Conservation (phyloP, 805 yeast genomes). For the Nakazawaea wyomingensis region DNA sequence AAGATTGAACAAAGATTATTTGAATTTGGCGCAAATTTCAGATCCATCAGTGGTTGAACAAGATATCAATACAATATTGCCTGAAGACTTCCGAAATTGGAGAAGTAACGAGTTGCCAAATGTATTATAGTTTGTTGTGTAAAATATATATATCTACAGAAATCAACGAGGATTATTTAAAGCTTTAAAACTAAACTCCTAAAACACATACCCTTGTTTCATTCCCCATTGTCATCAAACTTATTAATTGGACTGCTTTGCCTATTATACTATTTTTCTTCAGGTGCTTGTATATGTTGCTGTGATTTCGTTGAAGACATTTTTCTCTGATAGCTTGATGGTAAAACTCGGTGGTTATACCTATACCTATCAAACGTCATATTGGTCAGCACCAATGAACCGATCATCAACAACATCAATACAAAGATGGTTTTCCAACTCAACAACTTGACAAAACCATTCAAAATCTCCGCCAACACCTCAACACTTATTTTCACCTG, state of each 20-base stretch:
- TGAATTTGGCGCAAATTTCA: constrained; percentile 42
- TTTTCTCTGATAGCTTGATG: too few species aligned
- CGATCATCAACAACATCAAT: constrained; percentile 39
- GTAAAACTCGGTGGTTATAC: constrained; percentile 25
- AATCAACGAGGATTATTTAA: too few species aligned
- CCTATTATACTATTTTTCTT: too few species aligned
- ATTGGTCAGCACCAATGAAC: constrained; percentile 48
- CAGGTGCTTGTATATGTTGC: background rate
- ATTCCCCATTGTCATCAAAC: too few species aligned
- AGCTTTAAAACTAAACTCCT: too few species aligned
- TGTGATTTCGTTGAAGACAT: too few species aligned
- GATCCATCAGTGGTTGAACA: constrained; percentile 27
- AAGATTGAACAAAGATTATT: constrained; percentile 40
- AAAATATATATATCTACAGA: too few species aligned
- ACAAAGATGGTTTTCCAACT: constrained; percentile 62
- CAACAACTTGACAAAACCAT: constrained; percentile 68
- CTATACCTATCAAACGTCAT: constrained; percentile 36
- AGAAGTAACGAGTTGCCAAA: constrained; percentile 24
- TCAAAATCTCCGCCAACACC: constrained; percentile 75
- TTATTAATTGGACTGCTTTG: too few species aligned
- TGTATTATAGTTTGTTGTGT: constrained; percentile 13
- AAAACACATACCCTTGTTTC: too few species aligned
- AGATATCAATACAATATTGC: constrained; percentile 38
- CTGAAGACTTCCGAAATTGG: constrained; percentile 51
- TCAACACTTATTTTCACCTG: constrained; percentile 73